Base-by-base conservation (phyloP, 768 basidiomycete genomes). In the Leucocoprinus leucothites region DNA sequence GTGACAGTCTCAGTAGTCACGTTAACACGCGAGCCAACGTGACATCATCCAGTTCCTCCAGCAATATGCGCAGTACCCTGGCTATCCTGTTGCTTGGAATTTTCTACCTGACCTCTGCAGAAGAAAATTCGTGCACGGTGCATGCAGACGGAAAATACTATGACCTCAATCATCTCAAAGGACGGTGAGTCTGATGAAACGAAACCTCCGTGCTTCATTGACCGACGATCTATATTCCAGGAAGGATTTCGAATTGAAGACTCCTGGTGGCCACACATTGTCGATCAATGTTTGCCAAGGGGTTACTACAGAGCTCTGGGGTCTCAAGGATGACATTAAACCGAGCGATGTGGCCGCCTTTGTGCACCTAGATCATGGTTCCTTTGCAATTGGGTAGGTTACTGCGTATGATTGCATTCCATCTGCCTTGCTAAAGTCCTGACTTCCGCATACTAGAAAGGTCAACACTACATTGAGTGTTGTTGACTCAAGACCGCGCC, bases 341-440 rank as follows among this genome's bases (percentile, higher is more conserved):
- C 67, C 75, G 14, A 73, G 71, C 16, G 74, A 85, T 40, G 78
- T 91, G 18, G 89, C 75, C 3, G 89, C 78, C 1, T 80, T 88
- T 57, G 76, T 85, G 36, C 78, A 81, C 38, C 76, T 75, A 47
- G 81, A 70, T 45, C 87, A 81, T 56, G 81, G 86, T 0, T 85
- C 89, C 66, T 85, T 91, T 67, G 82, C 82, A 6, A 77, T 91
- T 34, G 90, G 90, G 89, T 87, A 60, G 56, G 77, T 67, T 14
- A 34, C n/a, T n/a, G n/a, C 28, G 19, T 3, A 52, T 51, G 26
- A 18, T 43, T n/a, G 16, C 21, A 34, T 40, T 46, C 34, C 18
- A 35, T 22, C 53, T 13, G 22, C 7, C 51, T 14, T 19, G 22
- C 36, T 48, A 11, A 28, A 51, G 18, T 25, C 6, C 44, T 47